Conservation (phyloP, 805 yeast species). For the Starmerella roubikii region DNA sequence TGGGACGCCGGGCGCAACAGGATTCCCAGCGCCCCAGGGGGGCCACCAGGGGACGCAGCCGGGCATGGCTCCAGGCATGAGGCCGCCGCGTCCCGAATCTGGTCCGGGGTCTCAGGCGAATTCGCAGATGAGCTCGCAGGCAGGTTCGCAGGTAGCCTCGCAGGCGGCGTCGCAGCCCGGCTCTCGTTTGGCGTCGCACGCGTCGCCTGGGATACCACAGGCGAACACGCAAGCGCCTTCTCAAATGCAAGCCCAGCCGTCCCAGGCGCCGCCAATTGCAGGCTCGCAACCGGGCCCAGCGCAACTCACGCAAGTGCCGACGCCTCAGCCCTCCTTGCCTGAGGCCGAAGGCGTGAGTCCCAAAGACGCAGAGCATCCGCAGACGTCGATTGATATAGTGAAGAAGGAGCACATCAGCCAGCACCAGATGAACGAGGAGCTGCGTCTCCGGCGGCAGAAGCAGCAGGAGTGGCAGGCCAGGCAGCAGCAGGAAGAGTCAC, state of each 20-base stretch:
- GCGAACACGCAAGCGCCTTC: neutral
- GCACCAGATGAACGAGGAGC: conserved; percentile 18
- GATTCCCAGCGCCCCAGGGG: neutral
- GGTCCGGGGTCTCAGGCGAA: too few relatives aligned
- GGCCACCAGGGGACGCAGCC: neutral
- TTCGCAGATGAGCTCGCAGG: neutral
- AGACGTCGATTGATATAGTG: neutral
- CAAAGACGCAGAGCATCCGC: too few relatives aligned
- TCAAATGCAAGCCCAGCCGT: neutral
- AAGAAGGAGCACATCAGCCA: conserved; percentile 15
- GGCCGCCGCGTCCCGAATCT: too few relatives aligned
- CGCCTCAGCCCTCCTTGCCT: neutral
- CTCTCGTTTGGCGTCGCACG: neutral
- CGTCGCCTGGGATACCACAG: neutral
- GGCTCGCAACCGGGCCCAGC: neutral
- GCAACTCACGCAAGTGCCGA: conserved; percentile 1
- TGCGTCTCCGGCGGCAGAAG: conserved; percentile 14
- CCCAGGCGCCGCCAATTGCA: neutral
- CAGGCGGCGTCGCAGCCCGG: neutral
- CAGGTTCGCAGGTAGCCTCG: neutral
- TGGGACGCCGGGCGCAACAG: neutral
- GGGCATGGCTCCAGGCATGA: neutral
- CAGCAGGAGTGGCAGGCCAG: conserved; percentile 22
- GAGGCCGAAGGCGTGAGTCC: too few relatives aligned
- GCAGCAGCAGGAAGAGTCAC: conserved; percentile 21